These are phyloP conservation scores for Pythium coloratum DNA, from an alignment of 352 stramenopile genomes.

Conservation along the genomic window DNA sequence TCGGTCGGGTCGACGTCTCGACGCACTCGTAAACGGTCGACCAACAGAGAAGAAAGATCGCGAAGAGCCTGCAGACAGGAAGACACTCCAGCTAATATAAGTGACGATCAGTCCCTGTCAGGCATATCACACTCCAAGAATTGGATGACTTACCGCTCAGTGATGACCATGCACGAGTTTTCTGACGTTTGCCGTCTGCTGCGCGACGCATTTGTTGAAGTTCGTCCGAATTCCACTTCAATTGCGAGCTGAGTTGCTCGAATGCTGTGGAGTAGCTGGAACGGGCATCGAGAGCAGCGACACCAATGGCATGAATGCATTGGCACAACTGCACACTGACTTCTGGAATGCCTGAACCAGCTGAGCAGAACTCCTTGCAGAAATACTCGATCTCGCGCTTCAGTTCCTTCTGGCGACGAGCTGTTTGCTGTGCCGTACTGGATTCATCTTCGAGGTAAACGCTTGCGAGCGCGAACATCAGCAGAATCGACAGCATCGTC, in stretches of 20 bases:
- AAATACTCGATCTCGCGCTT: conserved; percentile 77
- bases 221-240: conserved; percentile 33
- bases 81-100: conserved; percentile 44
- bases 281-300: conserved; percentile 42
- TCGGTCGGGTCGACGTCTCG: conserved; percentile 1
- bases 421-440: conserved; percentile 14
- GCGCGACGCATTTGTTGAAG: conserved; percentile 13
- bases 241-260: conserved; percentile 38
- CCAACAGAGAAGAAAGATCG: conserved; percentile 19
- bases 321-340: conserved; percentile 40
- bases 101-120: conserved; percentile 28
- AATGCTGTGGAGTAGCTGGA: conserved; percentile 61
- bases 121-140: neutral
- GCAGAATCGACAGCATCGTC: conserved; percentile 34
- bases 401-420: conserved; percentile 39
- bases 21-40: neutral
- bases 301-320: conserved; percentile 48
- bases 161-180: neutral
- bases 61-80: conserved; percentile 36
- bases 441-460: conserved; percentile 28
- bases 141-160: neutral
- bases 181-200: neutral
- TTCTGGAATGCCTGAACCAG: conserved; percentile 29
- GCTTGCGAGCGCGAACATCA: conserved; percentile 32
- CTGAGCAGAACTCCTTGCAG: conserved; percentile 62